Conservation (phyloP, 2,329 filamentous ascomycete genomes). For the Fusarium nodosum region DNA sequence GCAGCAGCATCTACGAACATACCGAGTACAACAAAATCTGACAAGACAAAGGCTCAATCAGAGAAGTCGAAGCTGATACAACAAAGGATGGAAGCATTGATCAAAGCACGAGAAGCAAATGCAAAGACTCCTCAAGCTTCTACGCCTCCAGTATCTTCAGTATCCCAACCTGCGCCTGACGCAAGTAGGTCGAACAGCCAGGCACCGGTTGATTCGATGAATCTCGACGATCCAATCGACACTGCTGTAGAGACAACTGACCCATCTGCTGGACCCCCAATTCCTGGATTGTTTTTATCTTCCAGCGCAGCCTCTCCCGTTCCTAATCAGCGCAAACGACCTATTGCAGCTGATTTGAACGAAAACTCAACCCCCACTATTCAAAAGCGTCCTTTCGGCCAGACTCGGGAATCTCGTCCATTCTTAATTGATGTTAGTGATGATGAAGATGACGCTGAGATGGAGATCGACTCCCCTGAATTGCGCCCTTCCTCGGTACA, state of each 20-base stretch:
- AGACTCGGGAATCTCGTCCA: constrained; percentile 69
- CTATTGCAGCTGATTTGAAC: constrained; percentile 78
- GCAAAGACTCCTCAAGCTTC: constrained; percentile 44
- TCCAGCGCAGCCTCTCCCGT: constrained; percentile 45
- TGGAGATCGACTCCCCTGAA: constrained; percentile 73
- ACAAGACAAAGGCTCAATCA: constrained; percentile 58
- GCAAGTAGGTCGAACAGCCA: constrained; percentile 16
- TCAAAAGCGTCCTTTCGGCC: constrained; percentile 73
- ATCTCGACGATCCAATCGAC: constrained; percentile 15
- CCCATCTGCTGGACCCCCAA: constrained; percentile 44
- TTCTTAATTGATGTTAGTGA: constrained; percentile 91
- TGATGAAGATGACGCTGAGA: constrained; percentile 73
- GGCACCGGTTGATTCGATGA: constrained; percentile 5
- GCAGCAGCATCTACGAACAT: constrained; percentile 42
- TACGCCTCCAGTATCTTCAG: constrained; percentile 1
- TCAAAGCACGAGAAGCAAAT: constrained; percentile 66
- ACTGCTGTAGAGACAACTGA: constrained; percentile 25
- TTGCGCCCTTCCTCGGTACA: constrained; percentile 57
- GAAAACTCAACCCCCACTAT: constrained; percentile 60
- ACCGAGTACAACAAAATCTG: constrained; percentile 12
- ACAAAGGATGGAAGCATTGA: constrained; percentile 82
- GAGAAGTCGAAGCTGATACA: constrained; percentile 81
- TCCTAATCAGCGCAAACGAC: constrained; percentile 55
- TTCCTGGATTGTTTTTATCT: constrained; percentile 57
- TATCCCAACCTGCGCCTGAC: constrained; percentile 13